Evolutionary conservation across 768 basidiomycete species (phyloP), one percentile per base, ranked within the genome.

Genomic region (Panaeolus cyanescens): DNA sequence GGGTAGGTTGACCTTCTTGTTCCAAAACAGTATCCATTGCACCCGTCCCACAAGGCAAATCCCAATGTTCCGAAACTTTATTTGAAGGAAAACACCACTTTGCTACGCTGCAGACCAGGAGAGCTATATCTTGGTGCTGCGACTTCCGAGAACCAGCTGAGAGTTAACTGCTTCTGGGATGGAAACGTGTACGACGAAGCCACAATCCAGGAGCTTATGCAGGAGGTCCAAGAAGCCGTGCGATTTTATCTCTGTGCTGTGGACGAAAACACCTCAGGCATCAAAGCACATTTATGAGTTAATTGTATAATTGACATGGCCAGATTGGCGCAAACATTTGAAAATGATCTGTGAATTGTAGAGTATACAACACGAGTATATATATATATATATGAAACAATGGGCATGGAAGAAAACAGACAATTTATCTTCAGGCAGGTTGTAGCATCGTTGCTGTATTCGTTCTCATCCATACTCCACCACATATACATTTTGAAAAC

Each of bases 401-500:
- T n/a, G n/a, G n/a, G n/a, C n/a, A n/a, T n/a, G n/a, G n/a, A n/a
- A n/a, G n/a, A n/a, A n/a, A n/a, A n/a, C n/a, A n/a, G n/a, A n/a
- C n/a, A n/a, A n/a, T n/a, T n/a, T n/a, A n/a, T n/a, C n/a, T n/a
- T 20, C 19, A 50, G 12, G 45, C 3, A 4, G 45, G 10, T 28
- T 10, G 10, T 10, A 17, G 22, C 25, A 50, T 50, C 2, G 5
- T 13, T 28, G 45, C 25, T 15, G 22, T 28, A 30, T 25, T 50
- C 25, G 25, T 5, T 13, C 22, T 25, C 45, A 50, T 50, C 91
- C 91, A 93, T 9, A 72, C 66, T 9, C 91, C 91, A 28, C 89
- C 89, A 73, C 91, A 93, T 19, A 92, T 77, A 71, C 91, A 93
- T 25, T 79, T 79, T 22, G 67, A 70, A 32, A 70, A 71, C 87